phyloP scores from a whole-genome alignment of 1,284 basidiomycete species.

The Testicularia cyperi region DNA sequence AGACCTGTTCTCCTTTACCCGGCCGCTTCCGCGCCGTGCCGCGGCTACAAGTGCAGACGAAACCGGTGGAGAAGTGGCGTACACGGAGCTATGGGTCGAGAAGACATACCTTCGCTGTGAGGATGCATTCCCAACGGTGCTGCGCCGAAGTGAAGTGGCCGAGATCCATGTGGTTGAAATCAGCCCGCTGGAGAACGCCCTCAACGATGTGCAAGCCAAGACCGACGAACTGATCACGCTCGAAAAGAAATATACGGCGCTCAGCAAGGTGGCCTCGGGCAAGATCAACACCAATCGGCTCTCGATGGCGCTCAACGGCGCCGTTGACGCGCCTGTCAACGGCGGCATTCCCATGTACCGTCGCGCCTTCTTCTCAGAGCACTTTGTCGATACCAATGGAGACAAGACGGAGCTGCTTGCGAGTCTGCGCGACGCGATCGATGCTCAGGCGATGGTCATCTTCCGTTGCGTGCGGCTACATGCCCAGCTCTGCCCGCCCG shows the following conservation, averaged over 20 bases:
- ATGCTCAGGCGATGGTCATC: constrained; percentile 74
- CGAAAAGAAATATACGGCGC: constrained; percentile 71
- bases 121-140: constrained; percentile 86
- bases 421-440: constrained; percentile 72
- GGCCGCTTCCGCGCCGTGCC: constrained; percentile 60
- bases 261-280: constrained; percentile 69
- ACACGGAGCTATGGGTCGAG: constrained; percentile 70
- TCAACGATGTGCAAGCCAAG: constrained; percentile 76
- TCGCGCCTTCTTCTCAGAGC: constrained; percentile 71
- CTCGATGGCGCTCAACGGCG: constrained; percentile 82
- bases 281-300: constrained; percentile 76
- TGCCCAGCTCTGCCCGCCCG: constrained; percentile 75
- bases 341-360: constrained; percentile 69
- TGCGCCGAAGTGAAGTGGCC: constrained; percentile 86
- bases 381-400: constrained; percentile 71
- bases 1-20: constrained; percentile 67
- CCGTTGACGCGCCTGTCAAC: constrained; percentile 78
- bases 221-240: constrained; percentile 74
- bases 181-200: constrained; percentile 80
- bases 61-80: constrained; percentile 56
- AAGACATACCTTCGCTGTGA: constrained; percentile 68
- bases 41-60: too few relatives aligned
- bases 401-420: constrained; percentile 72
- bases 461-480: constrained; percentile 81
- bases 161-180: constrained; percentile 74